Evolutionary conservation across 2,329 filamentous ascomycete species (phyloP), one percentile per base, ranked within the genome.

Genomic region (Trichoderma sp.): DNA sequence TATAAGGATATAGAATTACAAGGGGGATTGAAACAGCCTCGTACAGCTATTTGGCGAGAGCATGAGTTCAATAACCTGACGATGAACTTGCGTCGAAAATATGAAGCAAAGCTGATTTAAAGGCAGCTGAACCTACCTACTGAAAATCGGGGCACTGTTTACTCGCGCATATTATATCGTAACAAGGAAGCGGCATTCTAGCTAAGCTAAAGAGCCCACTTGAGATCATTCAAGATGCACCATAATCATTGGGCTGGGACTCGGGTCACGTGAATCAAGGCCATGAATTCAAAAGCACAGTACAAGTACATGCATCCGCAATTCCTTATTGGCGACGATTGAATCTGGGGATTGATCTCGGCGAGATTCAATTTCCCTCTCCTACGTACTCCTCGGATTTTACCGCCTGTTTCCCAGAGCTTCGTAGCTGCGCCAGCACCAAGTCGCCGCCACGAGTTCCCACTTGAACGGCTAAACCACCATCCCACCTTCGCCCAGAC

Each of bases 401-500:
- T 47, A 14, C 39, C 56, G 57, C n/a, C 39, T 9, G 11, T 34
- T 51, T 61, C 34, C 34, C 18, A 56, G 56, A 58, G 36, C 53
- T 63, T 39, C 39, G 24, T 7, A 63, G 32, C 43, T 36, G 53
- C 57, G 24, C 51, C 58, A 51, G 21, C 65, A 32, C 18, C 28
- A 60, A 39, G 66, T 15, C 65, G 30, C 56, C 36, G 24, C 57
- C 57, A 34, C 43, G 34, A 58, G 57, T 63, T 70, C 60, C 68
- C 68, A 64, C 68, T 64, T 43, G 21, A 34, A 63, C 68, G 43
- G 68, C 60, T 64, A 63, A 64, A 70, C 47, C 62, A 68, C 62
- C 70, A 71, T 71, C 70, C 70, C 70, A 67, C 62, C 39, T 67
- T 68, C 47, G 69, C 69, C 69, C 69, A 71, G 69, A 71, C 70